Evolutionary conservation across 2,329 filamentous ascomycete genomes (phyloP).

Genomic region (Monilinia fructicola): DNA sequence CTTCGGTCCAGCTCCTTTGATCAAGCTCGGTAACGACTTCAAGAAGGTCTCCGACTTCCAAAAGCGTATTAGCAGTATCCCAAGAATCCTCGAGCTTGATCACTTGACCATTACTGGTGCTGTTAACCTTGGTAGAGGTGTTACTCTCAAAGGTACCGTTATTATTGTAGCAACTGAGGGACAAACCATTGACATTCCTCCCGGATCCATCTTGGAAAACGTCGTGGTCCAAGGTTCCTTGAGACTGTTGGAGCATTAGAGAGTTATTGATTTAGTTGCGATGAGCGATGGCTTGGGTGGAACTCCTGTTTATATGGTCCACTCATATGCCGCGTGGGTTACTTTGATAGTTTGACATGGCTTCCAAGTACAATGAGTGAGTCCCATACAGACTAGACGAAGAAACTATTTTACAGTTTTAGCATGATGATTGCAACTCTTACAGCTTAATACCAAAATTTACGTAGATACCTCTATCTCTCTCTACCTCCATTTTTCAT

Average conservation of each 20-base stretch:
- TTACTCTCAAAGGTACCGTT: conserved; percentile 95
- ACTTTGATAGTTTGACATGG: conserved; percentile 21
- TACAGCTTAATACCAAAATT: conserved; percentile 14
- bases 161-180: conserved; percentile 98
- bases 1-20: conserved; percentile 93
- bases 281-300: conserved; percentile 18
- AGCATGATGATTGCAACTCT: conserved; percentile 7
- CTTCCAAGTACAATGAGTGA: conserved; percentile 16
- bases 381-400: conserved; percentile 20
- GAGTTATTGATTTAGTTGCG: conserved; percentile 20
- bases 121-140: conserved; percentile 93
- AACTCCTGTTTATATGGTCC: conserved; percentile 21
- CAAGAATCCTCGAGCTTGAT: conserved; percentile 87
- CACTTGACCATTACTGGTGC: conserved; percentile 97
- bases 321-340: conserved; percentile 4
- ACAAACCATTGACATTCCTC: conserved; percentile 95
- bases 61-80: conserved; percentile 81
- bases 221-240: conserved; percentile 98
- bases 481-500: background rate
- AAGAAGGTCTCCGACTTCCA: conserved; percentile 99
- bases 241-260: conserved; percentile 66
- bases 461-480: background rate
- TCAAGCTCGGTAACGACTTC: conserved; percentile 98
- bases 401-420: conserved; percentile 13
- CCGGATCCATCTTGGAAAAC: conserved; percentile 96